Evolutionary conservation across 2,329 filamentous ascomycete genomes (phyloP), one percentile per base, ranked within the genome.

Genomic region (Mollisia scopiformis): DNA sequence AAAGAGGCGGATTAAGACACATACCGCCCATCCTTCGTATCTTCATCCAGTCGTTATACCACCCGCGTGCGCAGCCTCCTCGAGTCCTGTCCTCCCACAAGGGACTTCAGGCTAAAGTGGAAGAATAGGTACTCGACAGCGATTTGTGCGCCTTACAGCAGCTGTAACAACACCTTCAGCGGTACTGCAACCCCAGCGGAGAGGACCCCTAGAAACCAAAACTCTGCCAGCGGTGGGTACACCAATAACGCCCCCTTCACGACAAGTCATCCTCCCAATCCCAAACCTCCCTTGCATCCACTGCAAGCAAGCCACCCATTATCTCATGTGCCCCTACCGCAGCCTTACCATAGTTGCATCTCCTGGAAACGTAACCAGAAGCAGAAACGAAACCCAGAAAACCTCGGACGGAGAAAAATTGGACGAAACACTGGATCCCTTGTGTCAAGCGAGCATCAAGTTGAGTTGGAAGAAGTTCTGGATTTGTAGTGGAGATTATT

Each of bases 261-360:
- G 33, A 5, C 30, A 33, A 33, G 27, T 31, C 49, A 33, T n/a
- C 16, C 27, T 7, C 19, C 27, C 2, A 31, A 31, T 51, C 30
- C 49, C 27, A 51, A 51, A 51, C 49, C 25, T 51, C 28, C 49
- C 28, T 31, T 51, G 49, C 49, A 51, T 51, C 49, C 3, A 2
- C 49, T 19, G 21, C 14, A 21, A 33, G 16, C 49, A 13, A 49
- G n/a, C 27, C 27, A 13, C 4, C 8, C 6, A 10, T n/a, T 16
- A 21, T 41, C 37, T n/a, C n/a, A 21, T 21, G 37, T 41, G 37
- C 43, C 43, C 43, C 21, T 13, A 27, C 21, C n/a, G 11, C 39
- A 47, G 43, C 43, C 43, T 47, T 47, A 28, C 49, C 27, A 31
- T 33, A 51, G 10, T 33, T 51, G 16, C 14, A 51, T 31, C 27